Conservation (phyloP, 129 eudicot species). For the Mikania micrantha region DNA sequence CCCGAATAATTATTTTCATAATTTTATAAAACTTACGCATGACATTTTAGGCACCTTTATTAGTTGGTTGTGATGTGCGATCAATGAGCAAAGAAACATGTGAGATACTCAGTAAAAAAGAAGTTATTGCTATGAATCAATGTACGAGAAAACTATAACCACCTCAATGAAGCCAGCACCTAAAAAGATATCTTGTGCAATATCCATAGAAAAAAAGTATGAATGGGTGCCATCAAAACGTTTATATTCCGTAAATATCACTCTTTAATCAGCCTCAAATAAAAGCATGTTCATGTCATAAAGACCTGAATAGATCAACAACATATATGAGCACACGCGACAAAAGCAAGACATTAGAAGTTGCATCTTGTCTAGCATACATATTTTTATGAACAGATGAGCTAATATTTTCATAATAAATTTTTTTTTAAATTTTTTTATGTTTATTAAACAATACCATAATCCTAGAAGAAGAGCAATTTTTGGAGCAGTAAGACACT, state of each 20-base stretch:
- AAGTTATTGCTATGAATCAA: slow-evolving; percentile 84
- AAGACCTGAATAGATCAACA: slow-evolving; percentile 48
- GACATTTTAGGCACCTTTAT: slow-evolving; percentile 62
- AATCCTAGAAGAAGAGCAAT: slow-evolving; percentile 78
- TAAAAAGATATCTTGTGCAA: slow-evolving; percentile 45
- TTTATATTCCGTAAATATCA: slow-evolving; percentile 72
- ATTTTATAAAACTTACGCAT: not conserved
- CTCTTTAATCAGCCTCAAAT: slow-evolving; percentile 64
- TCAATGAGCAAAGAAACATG: slow-evolving; percentile 53
- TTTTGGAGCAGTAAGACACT: slow-evolving; percentile 72
- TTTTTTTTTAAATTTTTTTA: too few species aligned
- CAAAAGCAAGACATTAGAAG: not conserved
- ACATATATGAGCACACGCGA: slow-evolving; percentile 1
- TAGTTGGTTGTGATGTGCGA: slow-evolving; percentile 84
- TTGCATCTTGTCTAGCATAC: not conserved
- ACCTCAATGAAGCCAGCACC: slow-evolving; percentile 79
- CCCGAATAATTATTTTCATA: not conserved
- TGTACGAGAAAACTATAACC: slow-evolving; percentile 32
- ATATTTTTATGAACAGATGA: not conserved
- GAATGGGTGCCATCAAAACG: slow-evolving; percentile 90
- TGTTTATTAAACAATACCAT: slow-evolving; percentile 48
- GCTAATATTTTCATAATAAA: not conserved
- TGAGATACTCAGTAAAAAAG: slow-evolving; percentile 55
- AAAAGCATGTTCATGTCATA: slow-evolving; percentile 99
- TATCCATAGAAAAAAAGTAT: slow-evolving; percentile 76